Evolutionary conservation across 768 basidiomycete species (phyloP).

Genomic region (Russula foetens): DNA sequence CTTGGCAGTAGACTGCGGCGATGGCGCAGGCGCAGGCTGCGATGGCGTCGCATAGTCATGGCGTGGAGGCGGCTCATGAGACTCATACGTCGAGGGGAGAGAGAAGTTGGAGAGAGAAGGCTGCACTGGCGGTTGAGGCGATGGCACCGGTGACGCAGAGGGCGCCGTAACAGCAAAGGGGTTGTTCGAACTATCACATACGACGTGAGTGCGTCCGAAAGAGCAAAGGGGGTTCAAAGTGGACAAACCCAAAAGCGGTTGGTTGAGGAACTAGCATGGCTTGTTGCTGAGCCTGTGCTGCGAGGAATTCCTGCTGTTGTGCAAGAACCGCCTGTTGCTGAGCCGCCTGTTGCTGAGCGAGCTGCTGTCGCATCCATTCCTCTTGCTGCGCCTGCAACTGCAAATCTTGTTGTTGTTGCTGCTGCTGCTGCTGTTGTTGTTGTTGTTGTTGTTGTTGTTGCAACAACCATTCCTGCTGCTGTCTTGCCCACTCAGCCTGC

Average conservation of each 20-base stretch:
- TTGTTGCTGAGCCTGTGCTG: slow-evolving; percentile 22
- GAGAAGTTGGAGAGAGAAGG: slow-evolving; percentile 49
- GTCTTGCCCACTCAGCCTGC: slow-evolving; percentile 37
- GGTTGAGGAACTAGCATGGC: slow-evolving; percentile 45
- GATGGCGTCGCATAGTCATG: slow-evolving; percentile 29
- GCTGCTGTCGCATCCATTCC: slow-evolving; percentile 57
- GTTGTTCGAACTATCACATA: slow-evolving; percentile 70
- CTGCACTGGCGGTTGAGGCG: slow-evolving; percentile 26
- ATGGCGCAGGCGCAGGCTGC: slow-evolving; percentile 25
- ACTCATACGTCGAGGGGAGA: slow-evolving; percentile 57
- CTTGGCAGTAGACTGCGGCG: slow-evolving; percentile 15
- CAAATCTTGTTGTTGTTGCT: slow-evolving; percentile 41
- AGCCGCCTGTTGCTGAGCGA: slow-evolving; percentile 47
- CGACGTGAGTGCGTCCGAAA: background rate
- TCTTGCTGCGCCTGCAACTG: slow-evolving; percentile 42
- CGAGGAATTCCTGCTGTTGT: slow-evolving; percentile 22
- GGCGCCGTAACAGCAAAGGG: slow-evolving; percentile 62
- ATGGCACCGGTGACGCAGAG: slow-evolving; percentile 26
- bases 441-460: slow-evolving; percentile 50
- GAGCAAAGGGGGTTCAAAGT: background rate
- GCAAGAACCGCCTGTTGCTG: slow-evolving; percentile 36
- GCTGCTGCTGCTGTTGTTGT: slow-evolving; percentile 38
- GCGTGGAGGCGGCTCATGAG: slow-evolving; percentile 34
- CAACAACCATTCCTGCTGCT: slow-evolving; percentile 62
- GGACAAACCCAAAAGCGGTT: slow-evolving; percentile 65